Evolutionary conservation across 2,329 filamentous ascomycete species (phyloP), one percentile per base, ranked within the genome.

Genomic region (Pseudocercospora cruenta): DNA sequence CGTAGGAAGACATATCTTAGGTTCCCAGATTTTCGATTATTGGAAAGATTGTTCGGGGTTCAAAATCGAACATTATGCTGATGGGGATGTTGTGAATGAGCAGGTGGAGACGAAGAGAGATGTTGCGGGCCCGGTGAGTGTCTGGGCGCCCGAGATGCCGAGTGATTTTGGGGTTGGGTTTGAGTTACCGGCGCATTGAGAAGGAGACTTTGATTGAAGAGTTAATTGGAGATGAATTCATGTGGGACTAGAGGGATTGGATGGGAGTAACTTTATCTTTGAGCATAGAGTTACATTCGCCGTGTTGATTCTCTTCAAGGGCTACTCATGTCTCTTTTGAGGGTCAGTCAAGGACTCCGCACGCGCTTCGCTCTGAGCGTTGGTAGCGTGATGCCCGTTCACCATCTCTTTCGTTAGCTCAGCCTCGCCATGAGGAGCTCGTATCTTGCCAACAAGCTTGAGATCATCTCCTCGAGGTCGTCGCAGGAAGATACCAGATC

Each of bases 71-170:
- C 76, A 78, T 65, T 92, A 91, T 71, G 86, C 88, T 16, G 90
- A 91, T 75, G 89, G 90, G 0, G 90, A 92, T 77, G 71, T 90
- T 69, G 83, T 91, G 1, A 87, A 87, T 69, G 80, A 86, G 66
- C 81, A 86, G 67, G 84, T 81, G 10, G 74, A 73, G 8, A 66
- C 75, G 2, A 70, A 67, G 67, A 78, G 78, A 22, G 75, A 76
- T 36, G 79, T 78, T 0, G 82, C 81, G n/a, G 73, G 71, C 0
- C 68, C 75, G 31, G 70, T 73, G 22, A 69, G 73, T 0, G 74
- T 77, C 16, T 77, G 75, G 75, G 75, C 74, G 0, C 75, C 76
- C 19, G 72, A 75, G 49, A 71, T 76, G 26, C 74, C 75, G 10
- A 12, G n/a, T 21, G 47, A 51, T 21, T 51, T 51, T 22, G 21